Percentiles rank a stretch among this genome's conserved stretches.
phyloP scores from a whole-genome alignment of 345 rosid genomes.

The Viola odorata region DNA sequence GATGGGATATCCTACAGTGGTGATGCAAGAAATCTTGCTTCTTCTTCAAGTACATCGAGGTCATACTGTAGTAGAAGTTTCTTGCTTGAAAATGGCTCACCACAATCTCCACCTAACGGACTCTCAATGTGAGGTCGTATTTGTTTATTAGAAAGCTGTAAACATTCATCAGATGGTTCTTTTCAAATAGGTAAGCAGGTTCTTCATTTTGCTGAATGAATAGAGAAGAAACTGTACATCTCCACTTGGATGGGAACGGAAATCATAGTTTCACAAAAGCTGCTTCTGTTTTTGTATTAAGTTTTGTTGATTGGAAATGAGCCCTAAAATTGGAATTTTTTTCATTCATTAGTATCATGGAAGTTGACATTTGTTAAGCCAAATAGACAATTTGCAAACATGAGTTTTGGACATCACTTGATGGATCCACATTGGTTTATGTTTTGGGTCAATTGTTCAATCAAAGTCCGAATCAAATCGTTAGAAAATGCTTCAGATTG shows the following conservation, averaged over 20 bases:
- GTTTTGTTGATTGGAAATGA: background rate
- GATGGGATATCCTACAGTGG: conserved; percentile 47
- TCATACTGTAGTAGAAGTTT: conserved; percentile 86
- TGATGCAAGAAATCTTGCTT: conserved; percentile 65
- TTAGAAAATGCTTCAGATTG: too few species aligned
- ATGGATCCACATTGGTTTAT: background rate
- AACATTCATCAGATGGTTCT: background rate
- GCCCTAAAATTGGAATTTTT: too few species aligned
- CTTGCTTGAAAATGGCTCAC: conserved; percentile 77
- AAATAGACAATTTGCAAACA: background rate
- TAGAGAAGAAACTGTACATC: background rate
- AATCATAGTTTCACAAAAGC: background rate
- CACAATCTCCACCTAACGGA: conserved; percentile 61
- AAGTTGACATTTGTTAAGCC: too few species aligned
- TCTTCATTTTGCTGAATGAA: background rate
- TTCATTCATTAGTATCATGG: too few species aligned
- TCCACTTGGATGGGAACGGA: background rate
- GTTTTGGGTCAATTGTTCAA: too few species aligned
- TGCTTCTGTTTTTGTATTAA: too few species aligned
- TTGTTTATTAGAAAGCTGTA: conserved; percentile 7
- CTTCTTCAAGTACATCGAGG: conserved; percentile 89
- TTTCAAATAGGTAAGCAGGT: conserved; percentile 1
- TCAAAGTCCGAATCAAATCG: too few species aligned
- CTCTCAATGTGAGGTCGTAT: conserved; percentile 34
- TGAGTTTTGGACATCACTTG: background rate